Base-by-base conservation (phyloP, 495 filamentous ascomycete genomes). In the Hypoxylon subgilvum region DNA sequence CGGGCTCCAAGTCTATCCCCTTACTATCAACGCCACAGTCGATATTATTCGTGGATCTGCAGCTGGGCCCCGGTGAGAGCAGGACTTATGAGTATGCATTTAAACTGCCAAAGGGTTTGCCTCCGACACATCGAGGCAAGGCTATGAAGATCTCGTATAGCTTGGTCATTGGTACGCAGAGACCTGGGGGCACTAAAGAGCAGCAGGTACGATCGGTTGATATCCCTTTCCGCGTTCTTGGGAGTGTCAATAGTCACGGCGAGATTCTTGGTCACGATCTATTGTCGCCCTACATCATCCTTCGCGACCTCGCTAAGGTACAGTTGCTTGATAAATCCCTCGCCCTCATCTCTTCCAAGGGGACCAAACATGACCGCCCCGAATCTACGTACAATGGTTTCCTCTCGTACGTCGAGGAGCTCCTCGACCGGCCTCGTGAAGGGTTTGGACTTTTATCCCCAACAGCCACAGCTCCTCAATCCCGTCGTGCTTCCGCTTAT, bases 21-120 rank as follows among this genome's bases (percentile, higher is more conserved):
- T 78, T 98, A 31, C 72, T 98, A 14, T 95, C 92, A 17, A 97
- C 94, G 6, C 91, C 93, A n/a, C 94, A 97, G 72, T 96, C 91
- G 4, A 91, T 98, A 56, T 79, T 98, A 12, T 98, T 98, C 66
- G 93, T 98, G 30, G 92, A 98, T 68, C 79, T 97, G 25, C 84
- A 87, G 64, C 79, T 98, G 13, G 86, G 81, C 12, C 92, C 95
- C 0, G 94, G 94, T 2, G 92, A 98, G 70, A 96, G 90, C 70
- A 87, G 84, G 68, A 87, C 87, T 43, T 97, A 88, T 68, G 85
- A 84, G 12, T 98, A 96, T 67, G 79, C 85, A 7, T 96, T 97
- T 70, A 85, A 83, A 34, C 73, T 98, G 39, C 94, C 94, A 1
- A 86, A 82, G 61, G 92, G 92, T 0, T 78, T 97, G 39, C 94